Conservation (phyloP, 2,329 filamentous ascomycete species). For the Pseudogymnoascus sp. region DNA sequence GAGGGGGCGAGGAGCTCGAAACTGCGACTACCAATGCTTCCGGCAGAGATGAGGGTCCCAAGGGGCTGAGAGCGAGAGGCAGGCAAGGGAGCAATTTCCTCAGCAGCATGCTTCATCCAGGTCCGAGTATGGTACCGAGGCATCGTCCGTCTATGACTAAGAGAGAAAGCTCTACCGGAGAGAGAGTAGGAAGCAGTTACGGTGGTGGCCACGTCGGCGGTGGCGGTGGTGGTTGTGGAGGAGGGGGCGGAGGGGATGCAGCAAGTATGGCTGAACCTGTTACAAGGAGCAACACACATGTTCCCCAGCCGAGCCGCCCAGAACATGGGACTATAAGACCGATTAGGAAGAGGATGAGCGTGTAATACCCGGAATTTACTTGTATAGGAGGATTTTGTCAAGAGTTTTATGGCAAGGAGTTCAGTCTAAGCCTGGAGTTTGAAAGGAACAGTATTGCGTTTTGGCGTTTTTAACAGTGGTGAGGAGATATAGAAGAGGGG, state of each 20-base stretch:
- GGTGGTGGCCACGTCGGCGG: neutral
- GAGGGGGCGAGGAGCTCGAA: neutral
- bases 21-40: neutral
- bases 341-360: neutral
- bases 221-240: neutral
- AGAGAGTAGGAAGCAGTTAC: neutral
- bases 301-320: neutral
- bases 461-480: neutral
- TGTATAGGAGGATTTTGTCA: neutral
- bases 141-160: neutral
- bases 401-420: neutral
- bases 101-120: constrained; percentile 25
- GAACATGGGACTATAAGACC: neutral
- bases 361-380: neutral
- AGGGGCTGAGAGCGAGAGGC: neutral
- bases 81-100: constrained; percentile 20
- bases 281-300: constrained; percentile 6
- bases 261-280: neutral
- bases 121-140: constrained; percentile 16
- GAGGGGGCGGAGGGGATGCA: neutral
- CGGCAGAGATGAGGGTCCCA: neutral
- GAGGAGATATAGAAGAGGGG: neutral
- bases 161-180: neutral
- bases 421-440: neutral
- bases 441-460: neutral